Base-by-base conservation (phyloP, 2,329 filamentous ascomycete genomes). In the Epichloe gansuensis region DNA sequence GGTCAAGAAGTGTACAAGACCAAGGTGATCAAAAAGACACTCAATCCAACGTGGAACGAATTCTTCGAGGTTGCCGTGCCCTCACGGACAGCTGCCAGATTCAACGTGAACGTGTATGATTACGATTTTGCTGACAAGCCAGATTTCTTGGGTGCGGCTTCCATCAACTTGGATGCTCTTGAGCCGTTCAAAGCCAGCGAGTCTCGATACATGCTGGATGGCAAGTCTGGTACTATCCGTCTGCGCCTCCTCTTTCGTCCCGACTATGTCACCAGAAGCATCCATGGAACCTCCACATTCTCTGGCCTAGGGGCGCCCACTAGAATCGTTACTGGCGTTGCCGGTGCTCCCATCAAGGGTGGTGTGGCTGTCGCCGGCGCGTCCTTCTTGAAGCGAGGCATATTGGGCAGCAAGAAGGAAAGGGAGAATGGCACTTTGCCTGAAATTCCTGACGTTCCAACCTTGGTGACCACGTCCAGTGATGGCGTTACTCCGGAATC, bases 101-200 rank as follows among this genome's bases (percentile, higher is more conserved):
- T 98, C 69, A 77, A 76, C 35, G 82, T 89, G 61, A 86, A 87
- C 52, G 83, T 97, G 2, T 95, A 84, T 65, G 93, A 98, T 64
- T 98, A 91, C 80, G 93, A 98, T 66, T 95, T 97, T 73, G 91
- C 88, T 47, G 89, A 95, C 66, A 91, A 90, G 68, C 89, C 90
- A 1, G 93, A 98, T 67, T 87, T 85, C 65, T 72, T 98, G n/a
- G 93, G 93, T 44, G 78, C 76, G 54, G 76, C 88, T 0, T 71
- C 73, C 4, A 88, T 98, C 63, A 82, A 88, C 59, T 77, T 98
- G 15, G 81, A 85, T 48, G 69, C 82, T 35, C 75, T 98, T 7
- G 89, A 95, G 60, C 93, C 93, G 0, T 96, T 97, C 74, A 79
- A 79, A 63, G 79, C 82, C 11, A 81, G 87, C 60, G 89, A 95